These are phyloP conservation scores for Myochromella boudieri DNA, from an alignment of 768 basidiomycete genomes.

Conservation along the genomic window DNA sequence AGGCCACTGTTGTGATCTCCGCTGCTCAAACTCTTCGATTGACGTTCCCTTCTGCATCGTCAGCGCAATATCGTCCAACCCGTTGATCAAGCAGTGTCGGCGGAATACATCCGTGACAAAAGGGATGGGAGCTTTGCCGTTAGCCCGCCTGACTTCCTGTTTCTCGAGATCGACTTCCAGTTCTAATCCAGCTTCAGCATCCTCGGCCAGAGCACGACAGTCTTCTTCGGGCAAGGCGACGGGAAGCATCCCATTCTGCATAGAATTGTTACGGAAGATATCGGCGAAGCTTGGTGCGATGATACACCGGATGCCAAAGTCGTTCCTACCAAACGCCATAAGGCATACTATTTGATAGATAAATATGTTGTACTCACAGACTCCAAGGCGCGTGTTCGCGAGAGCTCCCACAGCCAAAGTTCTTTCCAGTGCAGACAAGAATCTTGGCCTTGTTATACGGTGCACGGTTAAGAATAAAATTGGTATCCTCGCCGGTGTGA, in stretches of 20 bases:
- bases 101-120: conserved; percentile 92
- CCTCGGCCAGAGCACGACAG: conserved; percentile 70
- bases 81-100: conserved; percentile 91
- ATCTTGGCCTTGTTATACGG: conserved; percentile 78
- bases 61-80: conserved; percentile 94
- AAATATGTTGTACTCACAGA: conserved; percentile 49
- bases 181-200: conserved; percentile 74
- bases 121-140: conserved; percentile 68
- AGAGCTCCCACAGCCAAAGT: conserved; percentile 91
- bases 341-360: neutral
- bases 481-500: conserved; percentile 74
- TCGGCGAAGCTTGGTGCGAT: conserved; percentile 91
- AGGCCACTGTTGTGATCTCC: conserved; percentile 79
- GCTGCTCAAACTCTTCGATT: conserved; percentile 82
- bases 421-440: conserved; percentile 80
- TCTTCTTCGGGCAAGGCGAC: conserved; percentile 67
- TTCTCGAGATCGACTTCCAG: conserved; percentile 86
- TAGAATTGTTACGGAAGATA: conserved; percentile 85
- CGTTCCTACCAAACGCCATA: conserved; percentile 47
- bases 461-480: conserved; percentile 81
- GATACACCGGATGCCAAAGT: conserved; percentile 87
- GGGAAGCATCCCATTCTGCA: conserved; percentile 94
- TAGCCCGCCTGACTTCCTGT: conserved; percentile 70
- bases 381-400: conserved; percentile 92
- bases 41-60: conserved; percentile 77